Percentiles rank a stretch among this genome's conserved stretches.
phyloP scores from a whole-genome alignment of 305 asterid genomes.

The Rubia tinctorum region DNA sequence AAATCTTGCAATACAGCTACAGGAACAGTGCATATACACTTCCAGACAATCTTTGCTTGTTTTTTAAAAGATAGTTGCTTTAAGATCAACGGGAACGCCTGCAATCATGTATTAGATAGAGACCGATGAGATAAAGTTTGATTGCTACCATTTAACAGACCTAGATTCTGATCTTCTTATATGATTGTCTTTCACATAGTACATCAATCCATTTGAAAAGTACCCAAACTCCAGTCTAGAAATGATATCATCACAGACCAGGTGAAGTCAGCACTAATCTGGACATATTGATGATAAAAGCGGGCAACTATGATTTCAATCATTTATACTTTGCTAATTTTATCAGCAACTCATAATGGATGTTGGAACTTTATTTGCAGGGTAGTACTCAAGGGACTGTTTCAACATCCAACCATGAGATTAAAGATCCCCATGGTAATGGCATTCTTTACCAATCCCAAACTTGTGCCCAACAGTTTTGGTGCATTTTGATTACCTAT shows the following conservation, averaged over 20 bases:
- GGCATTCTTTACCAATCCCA: not conserved
- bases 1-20: constrained; percentile 65
- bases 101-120: constrained; percentile 21
- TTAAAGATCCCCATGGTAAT: not conserved
- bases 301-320: not conserved
- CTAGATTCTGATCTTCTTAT: not conserved
- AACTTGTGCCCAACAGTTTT: not conserved
- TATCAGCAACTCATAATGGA: not conserved
- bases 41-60: constrained; percentile 86
- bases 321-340: not conserved
- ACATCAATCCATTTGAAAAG: not conserved
- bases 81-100: constrained; percentile 74
- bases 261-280: not conserved
- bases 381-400: not conserved
- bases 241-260: not conserved
- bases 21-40: constrained; percentile 79
- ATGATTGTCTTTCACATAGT: not conserved
- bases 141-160: not conserved
- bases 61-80: constrained; percentile 51
- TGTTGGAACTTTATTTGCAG: not conserved
- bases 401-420: not conserved
- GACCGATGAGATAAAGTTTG: not conserved
- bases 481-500: not conserved
- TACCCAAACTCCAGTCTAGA: not conserved
- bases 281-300: not conserved